Conservation (phyloP, 1,284 basidiomycete genomes). For the Austroboletus niveus region DNA sequence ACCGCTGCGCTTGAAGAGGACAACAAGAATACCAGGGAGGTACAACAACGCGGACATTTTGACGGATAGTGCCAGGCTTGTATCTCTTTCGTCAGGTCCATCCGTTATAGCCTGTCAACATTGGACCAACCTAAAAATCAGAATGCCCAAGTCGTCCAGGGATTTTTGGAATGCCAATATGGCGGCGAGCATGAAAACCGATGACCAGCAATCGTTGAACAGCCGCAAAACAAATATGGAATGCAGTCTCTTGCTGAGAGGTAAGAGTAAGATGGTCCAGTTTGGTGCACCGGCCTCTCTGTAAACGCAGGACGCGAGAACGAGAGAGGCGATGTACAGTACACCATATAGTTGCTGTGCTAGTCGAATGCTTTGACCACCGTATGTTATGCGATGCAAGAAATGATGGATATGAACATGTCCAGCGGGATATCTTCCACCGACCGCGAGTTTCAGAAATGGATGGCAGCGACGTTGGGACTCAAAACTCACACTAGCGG, state of each 20-base stretch:
- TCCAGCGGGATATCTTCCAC: conserved; percentile 86
- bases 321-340: conserved; percentile 69
- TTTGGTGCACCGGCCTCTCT: conserved; percentile 69
- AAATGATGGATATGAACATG: conserved; percentile 84
- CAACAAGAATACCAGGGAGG: conserved; percentile 81
- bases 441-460: background rate
- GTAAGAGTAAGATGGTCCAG: conserved; percentile 74
- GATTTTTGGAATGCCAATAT: conserved; percentile 60
- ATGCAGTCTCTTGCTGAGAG: conserved; percentile 89
- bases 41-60: conserved; percentile 98
- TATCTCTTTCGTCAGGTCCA: conserved; percentile 9
- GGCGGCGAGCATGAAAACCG: conserved; percentile 59
- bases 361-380: conserved; percentile 58
- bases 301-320: conserved; percentile 70
- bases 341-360: conserved; percentile 80
- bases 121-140: conserved; percentile 71
- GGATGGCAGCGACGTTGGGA: background rate
- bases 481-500: conserved; percentile 76
- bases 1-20: conserved; percentile 76
- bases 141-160: conserved; percentile 58
- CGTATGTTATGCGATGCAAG: conserved; percentile 66
- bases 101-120: background rate
- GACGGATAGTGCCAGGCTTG: conserved; percentile 81
- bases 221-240: conserved; percentile 91
- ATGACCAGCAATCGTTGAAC: conserved; percentile 95